Evolutionary conservation across 495 filamentous ascomycete species (phyloP), one percentile per base, ranked within the genome.

Genomic region (Clavariopsis aquatica): DNA sequence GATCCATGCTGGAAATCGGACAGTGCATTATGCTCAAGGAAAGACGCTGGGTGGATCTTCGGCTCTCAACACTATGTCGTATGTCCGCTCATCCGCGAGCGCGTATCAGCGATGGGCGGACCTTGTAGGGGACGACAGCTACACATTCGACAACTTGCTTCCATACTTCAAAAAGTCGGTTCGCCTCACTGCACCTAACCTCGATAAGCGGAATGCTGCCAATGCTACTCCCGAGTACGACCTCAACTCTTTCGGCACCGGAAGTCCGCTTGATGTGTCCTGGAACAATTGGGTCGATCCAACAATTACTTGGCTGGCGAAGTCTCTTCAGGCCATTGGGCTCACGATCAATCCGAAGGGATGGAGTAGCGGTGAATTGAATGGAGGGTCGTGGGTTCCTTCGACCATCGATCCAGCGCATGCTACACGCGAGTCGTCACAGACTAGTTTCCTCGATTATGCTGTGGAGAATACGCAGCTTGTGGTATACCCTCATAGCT

Each of bases 41-140:
- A 72, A 73, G 46, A 47, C 41, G n/a, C 54, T 75, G 13, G 73
- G 72, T 23, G 73, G 73, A 9, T 63, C 60, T 1, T 62, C 45
- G 47, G 52, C 61, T 27, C 20, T 58, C 22, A 64, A 64, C 43
- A 51, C 46, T 43, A 57, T 74, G 68, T 51, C 69, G 28, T 72
- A 75, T 53, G 38, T 71, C 8, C 72, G 76, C 3, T 72, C 74
- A 13, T 78, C 75, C 0, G 69, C 49, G 46, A 74, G 72, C 9
- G 74, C 80, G 19, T 81, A 80, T 53, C 66, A 82, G 55, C 64
- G 70, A 20, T 84, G 82, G 81, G 79, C 76, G 24, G 74, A 77
- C 9, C 26, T 76, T 4, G 73, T 75, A 34, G 81, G 77, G 1
- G 78, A 83, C 69, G 27, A 69, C 3, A 73, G 74, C 49, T 85